Conservation (phyloP, 352 stramenopile species). For the Phytophthora multivora region DNA sequence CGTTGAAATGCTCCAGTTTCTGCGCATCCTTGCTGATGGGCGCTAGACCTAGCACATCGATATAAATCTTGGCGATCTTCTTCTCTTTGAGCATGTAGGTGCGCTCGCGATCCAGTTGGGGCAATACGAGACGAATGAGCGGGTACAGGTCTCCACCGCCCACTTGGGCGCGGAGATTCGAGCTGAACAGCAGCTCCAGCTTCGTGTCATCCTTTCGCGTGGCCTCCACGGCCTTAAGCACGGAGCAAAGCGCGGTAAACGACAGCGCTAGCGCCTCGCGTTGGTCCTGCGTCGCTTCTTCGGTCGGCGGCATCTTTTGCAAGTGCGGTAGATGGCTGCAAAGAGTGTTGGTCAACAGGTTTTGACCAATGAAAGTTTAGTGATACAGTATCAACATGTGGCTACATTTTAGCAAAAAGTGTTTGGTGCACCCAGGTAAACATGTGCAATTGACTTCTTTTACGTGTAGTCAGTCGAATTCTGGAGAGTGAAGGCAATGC, state of each 20-base stretch:
- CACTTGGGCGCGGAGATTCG: conserved; percentile 58
- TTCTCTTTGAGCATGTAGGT: conserved; percentile 90
- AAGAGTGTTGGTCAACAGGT: conserved; percentile 10
- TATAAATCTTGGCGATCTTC: conserved; percentile 83
- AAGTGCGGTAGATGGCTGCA: background rate
- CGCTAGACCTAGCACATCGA: conserved; percentile 74
- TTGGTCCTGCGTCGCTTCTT: conserved; percentile 3
- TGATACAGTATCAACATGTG: no score
- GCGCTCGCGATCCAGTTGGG: conserved; percentile 82
- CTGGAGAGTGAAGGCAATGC: background rate
- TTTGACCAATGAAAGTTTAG: conserved; percentile 17
- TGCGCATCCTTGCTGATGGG: conserved; percentile 69
- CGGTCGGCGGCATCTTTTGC: conserved; percentile 1
- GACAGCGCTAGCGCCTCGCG: conserved; percentile 48
- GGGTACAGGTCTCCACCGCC: conserved; percentile 68
- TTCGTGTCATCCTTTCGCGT: conserved; percentile 80
- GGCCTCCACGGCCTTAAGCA: conserved; percentile 72
- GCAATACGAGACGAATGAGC: conserved; percentile 73
- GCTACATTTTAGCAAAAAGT: background rate
- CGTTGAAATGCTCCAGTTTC: conserved; percentile 83
- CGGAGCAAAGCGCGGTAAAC: conserved; percentile 74
- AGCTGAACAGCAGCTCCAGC: conserved; percentile 77
- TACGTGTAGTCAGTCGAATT: background rate
- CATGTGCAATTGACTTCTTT: conserved; percentile 5
- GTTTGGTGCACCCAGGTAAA: background rate